Conservation (phyloP, 2,329 filamentous ascomycete species). For the Elsinoe arachidis region DNA sequence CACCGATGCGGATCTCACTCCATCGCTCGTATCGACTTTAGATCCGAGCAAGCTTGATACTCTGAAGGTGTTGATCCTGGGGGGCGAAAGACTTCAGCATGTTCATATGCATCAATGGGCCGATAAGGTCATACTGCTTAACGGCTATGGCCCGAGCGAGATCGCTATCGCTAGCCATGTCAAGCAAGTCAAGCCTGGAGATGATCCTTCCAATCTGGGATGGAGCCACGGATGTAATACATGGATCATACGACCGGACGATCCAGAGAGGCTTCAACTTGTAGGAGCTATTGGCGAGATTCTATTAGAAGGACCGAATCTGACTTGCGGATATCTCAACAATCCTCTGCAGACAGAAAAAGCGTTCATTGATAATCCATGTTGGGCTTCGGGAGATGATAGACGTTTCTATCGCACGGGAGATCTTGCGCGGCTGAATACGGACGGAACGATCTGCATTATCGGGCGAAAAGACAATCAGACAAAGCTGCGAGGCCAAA, state of each 20-base stretch:
- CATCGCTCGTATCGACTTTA: slow-evolving; percentile 17
- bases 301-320: slow-evolving; percentile 36
- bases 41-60: slow-evolving; percentile 14
- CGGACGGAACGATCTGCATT: slow-evolving; percentile 63
- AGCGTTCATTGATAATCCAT: slow-evolving; percentile 25
- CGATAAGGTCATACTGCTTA: slow-evolving; percentile 13
- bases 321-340: slow-evolving; percentile 36
- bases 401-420: slow-evolving; percentile 7
- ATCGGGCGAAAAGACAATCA: slow-evolving; percentile 68
- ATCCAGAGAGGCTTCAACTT: slow-evolving; percentile 26
- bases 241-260: slow-evolving; percentile 24
- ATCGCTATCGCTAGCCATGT: slow-evolving; percentile 16
- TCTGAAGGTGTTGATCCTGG: slow-evolving; percentile 12
- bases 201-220: neutral
- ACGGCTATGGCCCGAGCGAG: slow-evolving; percentile 19
- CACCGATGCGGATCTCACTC: slow-evolving; percentile 17
- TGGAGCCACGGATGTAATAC: slow-evolving; percentile 16
- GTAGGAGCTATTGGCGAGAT: slow-evolving; percentile 41
- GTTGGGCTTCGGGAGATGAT: slow-evolving; percentile 15
- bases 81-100: neutral
- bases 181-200: neutral
- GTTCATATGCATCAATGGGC: neutral
- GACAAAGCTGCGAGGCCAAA: slow-evolving; percentile 88
- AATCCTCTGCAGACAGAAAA: slow-evolving; percentile 22
- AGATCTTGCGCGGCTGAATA: slow-evolving; percentile 57